A percentile compares a stretch with the other conserved stretches of the same genome.
phyloP scores from a whole-genome alignment of 1,284 basidiomycete genomes.

The Amylostereum areolatum region DNA sequence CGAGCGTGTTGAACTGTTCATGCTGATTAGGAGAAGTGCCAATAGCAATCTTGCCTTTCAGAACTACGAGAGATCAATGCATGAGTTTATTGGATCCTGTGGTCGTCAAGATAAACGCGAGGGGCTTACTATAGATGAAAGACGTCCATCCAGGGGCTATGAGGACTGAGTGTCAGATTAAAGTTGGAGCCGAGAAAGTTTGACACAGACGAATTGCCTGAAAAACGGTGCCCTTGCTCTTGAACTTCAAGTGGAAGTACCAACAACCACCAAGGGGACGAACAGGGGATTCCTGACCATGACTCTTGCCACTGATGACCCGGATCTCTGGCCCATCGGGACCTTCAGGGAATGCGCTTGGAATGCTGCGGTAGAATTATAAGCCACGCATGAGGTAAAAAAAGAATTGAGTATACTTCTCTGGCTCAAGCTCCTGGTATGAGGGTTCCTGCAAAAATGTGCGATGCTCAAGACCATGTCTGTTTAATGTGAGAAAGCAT shows the following conservation, averaged over 20 bases:
- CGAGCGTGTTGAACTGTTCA: conserved; percentile 71
- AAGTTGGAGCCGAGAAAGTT: background rate
- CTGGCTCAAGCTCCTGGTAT: conserved; percentile 71
- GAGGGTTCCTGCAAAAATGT: conserved; percentile 42
- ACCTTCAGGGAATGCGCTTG: conserved; percentile 67
- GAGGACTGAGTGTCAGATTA: background rate
- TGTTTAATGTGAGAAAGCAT: no score
- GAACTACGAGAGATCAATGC: conserved; percentile 33
- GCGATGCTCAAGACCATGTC: background rate
- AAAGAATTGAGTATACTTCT: conserved; percentile 36
- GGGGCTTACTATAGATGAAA: conserved; percentile 69
- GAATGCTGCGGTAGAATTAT: conserved; percentile 46
- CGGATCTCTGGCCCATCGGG: conserved; percentile 69
- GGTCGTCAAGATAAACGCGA: background rate
- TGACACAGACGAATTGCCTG: conserved; percentile 72
- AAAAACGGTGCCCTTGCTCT: conserved; percentile 63
- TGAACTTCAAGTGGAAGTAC: conserved; percentile 83
- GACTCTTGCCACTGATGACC: conserved; percentile 85
- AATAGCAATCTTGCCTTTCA: conserved; percentile 62
- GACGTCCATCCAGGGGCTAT: conserved; percentile 74
- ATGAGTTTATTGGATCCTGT: background rate
- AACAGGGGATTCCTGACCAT: conserved; percentile 84
- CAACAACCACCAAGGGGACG: conserved; percentile 88
- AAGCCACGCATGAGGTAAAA: background rate
- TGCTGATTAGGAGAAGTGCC: conserved; percentile 45